Conservation (phyloP, 148 eudicot genomes). For the Camellia lanceoleosa region DNA sequence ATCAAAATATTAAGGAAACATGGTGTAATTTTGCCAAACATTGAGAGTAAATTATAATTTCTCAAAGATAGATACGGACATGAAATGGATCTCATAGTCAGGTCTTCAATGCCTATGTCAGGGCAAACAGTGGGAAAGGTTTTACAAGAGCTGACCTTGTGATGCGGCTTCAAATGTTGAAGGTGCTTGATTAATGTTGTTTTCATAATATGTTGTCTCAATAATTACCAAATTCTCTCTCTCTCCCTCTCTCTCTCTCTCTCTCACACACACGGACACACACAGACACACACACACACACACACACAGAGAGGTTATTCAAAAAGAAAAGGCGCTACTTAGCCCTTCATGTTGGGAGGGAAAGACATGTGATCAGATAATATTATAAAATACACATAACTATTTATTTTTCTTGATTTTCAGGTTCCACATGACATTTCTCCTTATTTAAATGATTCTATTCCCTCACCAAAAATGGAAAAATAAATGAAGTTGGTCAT, state of each 20-base stretch:
- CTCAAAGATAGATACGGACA: too few species aligned
- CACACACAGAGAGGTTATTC: too few species aligned
- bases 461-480: neutral
- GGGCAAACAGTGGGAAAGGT: conserved; percentile 81
- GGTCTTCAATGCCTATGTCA: conserved; percentile 27
- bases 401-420: conserved; percentile 15
- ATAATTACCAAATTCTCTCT: neutral
- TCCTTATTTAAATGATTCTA: conserved; percentile 42
- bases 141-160: conserved; percentile 68
- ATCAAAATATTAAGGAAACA: too few species aligned
- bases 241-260: neutral
- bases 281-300: neutral
- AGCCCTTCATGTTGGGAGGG: too few species aligned
- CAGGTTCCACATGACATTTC: conserved; percentile 83
- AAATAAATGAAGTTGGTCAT: neutral
- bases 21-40: too few species aligned
- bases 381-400: too few species aligned
- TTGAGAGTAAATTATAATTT: too few species aligned
- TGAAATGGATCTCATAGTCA: conserved; percentile 7
- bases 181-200: conserved; percentile 37
- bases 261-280: neutral
- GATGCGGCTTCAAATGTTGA: conserved; percentile 44
- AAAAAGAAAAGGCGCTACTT: too few species aligned
- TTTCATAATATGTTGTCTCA: neutral
- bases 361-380: too few species aligned